Base-by-base conservation (phyloP, 169 alveolate genomes). In the Babesia gibsoni region DNA sequence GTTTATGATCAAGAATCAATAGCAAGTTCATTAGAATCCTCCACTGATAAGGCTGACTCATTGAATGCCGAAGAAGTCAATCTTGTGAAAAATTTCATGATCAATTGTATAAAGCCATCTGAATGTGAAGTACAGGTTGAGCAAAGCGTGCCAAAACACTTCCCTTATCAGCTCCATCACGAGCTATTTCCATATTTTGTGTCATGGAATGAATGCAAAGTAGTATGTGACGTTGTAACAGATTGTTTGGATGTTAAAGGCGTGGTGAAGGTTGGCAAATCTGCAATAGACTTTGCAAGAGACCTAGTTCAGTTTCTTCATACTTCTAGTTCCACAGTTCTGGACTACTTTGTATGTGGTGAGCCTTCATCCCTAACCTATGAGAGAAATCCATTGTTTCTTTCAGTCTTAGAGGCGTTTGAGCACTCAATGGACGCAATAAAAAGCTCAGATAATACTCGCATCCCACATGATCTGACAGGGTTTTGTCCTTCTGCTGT, bases 401-500 rank as follows among this genome's bases (percentile, higher is more conserved):
- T 18, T 18, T 33, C 52, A n/a, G n/a, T n/a, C n/a, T n/a, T n/a
- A n/a, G n/a, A n/a, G n/a, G n/a, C n/a, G n/a, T n/a, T n/a, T n/a
- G n/a, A n/a, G n/a, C n/a, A n/a, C n/a, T n/a, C n/a, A n/a, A n/a
- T n/a, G n/a, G n/a, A n/a, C n/a, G n/a, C n/a, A n/a, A n/a, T n/a
- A n/a, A n/a, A n/a, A n/a, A n/a, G n/a, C n/a, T n/a, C n/a, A n/a
- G n/a, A n/a, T n/a, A n/a, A n/a, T n/a, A n/a, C n/a, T n/a, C n/a
- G n/a, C n/a, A n/a, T n/a, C n/a, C n/a, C n/a, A n/a, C n/a, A n/a
- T n/a, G n/a, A n/a, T n/a, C n/a, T n/a, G n/a, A n/a, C n/a, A n/a
- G n/a, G n/a, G n/a, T n/a, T n/a, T n/a, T n/a, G n/a, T n/a, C 67
- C 57, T 2, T 35, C 2, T 7, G 78, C 33, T 1, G 74, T 78